Conservation (phyloP, 108 stramenopile genomes). For the Cyclotella cryptica region DNA sequence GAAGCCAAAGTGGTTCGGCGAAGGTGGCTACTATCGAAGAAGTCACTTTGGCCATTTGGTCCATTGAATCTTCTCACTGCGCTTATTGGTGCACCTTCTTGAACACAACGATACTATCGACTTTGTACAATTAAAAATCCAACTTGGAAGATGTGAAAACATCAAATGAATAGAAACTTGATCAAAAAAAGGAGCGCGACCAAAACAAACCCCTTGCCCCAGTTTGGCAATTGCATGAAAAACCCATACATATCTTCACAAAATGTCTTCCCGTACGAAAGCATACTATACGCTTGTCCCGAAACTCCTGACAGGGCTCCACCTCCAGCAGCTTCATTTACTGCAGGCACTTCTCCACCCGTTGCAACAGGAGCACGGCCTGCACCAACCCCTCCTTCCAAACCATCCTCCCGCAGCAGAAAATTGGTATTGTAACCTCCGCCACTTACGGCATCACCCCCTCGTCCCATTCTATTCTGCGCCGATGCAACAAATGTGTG, state of each 20-base stretch:
- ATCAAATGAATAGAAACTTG: constrained; percentile 11
- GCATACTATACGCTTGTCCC: constrained; percentile 32
- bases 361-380: background rate
- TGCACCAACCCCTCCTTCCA: constrained; percentile 11
- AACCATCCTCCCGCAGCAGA: constrained; percentile 33
- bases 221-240: constrained; percentile 29
- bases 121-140: no score
- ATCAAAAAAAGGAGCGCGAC: constrained; percentile 10
- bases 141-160: background rate
- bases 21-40: no score
- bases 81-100: no score
- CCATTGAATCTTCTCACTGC: no score
- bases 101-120: no score
- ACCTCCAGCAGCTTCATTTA: background rate
- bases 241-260: constrained; percentile 40
- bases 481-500: constrained; percentile 24
- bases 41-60: no score
- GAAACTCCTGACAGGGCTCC: background rate
- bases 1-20: no score
- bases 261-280: constrained; percentile 46
- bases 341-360: background rate
- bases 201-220: constrained; percentile 34
- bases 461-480: constrained; percentile 26
- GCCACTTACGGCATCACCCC: background rate
- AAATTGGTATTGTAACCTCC: constrained; percentile 40